These are phyloP conservation scores for Pyricularia sp. DNA, from an alignment of 2,329 filamentous ascomycete genomes.

Conservation along the genomic window DNA sequence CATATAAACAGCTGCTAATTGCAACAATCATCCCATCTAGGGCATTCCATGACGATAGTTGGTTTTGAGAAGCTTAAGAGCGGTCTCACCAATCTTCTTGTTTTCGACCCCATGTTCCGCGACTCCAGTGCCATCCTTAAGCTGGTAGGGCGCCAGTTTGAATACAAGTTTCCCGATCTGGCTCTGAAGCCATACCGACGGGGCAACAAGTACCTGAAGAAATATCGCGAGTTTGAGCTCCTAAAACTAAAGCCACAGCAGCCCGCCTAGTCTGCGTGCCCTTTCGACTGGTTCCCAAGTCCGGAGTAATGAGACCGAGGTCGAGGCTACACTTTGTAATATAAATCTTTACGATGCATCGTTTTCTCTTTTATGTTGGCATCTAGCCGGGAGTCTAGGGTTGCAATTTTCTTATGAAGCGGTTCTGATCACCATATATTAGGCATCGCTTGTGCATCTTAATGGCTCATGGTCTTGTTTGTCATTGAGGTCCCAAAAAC, in stretches of 20 bases:
- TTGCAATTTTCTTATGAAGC: background rate
- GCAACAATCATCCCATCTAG: slow-evolving; percentile 22
- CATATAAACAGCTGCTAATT: background rate
- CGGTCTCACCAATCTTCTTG: slow-evolving; percentile 60
- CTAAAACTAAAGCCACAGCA: slow-evolving; percentile 43
- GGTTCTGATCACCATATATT: background rate
- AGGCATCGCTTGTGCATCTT: background rate
- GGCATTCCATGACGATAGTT: slow-evolving; percentile 85
- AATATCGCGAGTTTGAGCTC: slow-evolving; percentile 70
- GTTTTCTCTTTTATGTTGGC: background rate
- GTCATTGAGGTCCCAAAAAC: background rate
- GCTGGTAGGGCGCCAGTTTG: slow-evolving; percentile 39
- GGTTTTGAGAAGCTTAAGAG: slow-evolving; percentile 65
- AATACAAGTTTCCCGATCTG: slow-evolving; percentile 34
- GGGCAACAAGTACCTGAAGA: slow-evolving; percentile 55
- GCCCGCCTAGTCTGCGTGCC: background rate
- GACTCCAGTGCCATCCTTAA: slow-evolving; percentile 55
- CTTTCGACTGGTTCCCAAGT: background rate
- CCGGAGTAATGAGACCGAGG: background rate
- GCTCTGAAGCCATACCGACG: slow-evolving; percentile 67
- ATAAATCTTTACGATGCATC: slow-evolving; percentile 1
- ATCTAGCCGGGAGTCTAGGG: background rate
- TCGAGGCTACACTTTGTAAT: background rate
- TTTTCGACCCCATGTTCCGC: slow-evolving; percentile 81
- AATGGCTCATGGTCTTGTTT: background rate